Base-by-base conservation (phyloP, 1,284 basidiomycete species). In the Xerocomus nothofagi region DNA sequence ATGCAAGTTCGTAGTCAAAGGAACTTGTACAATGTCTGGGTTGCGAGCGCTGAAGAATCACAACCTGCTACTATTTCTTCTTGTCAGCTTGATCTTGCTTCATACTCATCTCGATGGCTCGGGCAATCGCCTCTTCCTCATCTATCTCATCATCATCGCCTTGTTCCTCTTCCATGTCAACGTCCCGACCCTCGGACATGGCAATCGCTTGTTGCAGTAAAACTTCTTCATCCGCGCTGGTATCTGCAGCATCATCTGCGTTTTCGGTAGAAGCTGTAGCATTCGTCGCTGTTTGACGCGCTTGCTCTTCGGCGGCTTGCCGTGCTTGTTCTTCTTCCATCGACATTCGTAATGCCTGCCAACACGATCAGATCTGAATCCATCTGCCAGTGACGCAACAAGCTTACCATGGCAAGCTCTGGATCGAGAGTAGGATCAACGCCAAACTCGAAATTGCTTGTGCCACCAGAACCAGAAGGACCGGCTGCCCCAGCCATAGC, bases 401-500 rank as follows among this genome's bases (percentile, higher is more conserved):
- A 34, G 24, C 73, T 51, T 53, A 93, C 94, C 94, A 98, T 95
- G 3, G 97, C 97, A 47, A 99, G 77, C 67, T 99, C 96, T 1
- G 97, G 97, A 70, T 98, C 96, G 59, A 97, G 78, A 63, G 84
- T 92, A 2, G 96, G 94, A 69, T 99, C 96, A 15, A 99, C 86
- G 39, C 91, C 93, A 60, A 93, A 93, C 60, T 93, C 92, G 61
- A 88, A 94, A 55, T 81, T 80, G 49, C 78, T 82, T 40, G 69
- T 71, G 15, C 69, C 75, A 21, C 72, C 77, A 3, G 76, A 70
- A 29, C 72, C 75, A 6, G 76, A 76, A 23, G 75, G 74, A 14
- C 73, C 77, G 0, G 71, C 73, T n/a, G 65, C 74, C 18, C 72
- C 74, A 23, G 69, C 73, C 58, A 80, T 79, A 6, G 81, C 74